Conservation (phyloP, 331 rosid genomes). For the Cucumis variabilis region DNA sequence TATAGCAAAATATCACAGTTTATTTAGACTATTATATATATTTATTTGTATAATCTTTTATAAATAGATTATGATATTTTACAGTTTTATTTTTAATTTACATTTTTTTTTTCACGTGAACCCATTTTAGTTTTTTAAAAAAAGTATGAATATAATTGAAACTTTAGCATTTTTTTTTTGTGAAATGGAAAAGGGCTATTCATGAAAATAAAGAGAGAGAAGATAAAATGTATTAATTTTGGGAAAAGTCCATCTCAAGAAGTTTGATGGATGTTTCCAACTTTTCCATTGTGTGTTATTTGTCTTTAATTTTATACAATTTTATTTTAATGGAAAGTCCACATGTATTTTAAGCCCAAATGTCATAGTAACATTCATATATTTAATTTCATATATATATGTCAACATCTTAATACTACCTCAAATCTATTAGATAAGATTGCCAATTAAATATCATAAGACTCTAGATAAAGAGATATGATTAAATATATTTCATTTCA, state of each 20-base stretch:
- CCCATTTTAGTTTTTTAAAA: neutral
- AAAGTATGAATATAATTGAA: neutral
- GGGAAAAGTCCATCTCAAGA: constrained; percentile 12
- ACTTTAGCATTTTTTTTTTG: neutral
- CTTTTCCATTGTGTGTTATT: neutral
- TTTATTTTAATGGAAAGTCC: neutral
- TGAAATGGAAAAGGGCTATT: neutral
- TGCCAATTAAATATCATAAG: neutral
- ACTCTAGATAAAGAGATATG: neutral
- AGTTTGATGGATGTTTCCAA: neutral
- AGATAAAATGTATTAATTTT: neutral
- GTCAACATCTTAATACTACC: neutral
- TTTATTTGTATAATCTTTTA: no score
- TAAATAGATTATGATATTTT: no score
- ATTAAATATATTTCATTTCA: neutral
- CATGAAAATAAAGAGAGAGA: neutral
- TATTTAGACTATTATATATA: no score
- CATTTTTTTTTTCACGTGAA: no score
- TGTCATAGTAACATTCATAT: no score
- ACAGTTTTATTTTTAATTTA: no score
- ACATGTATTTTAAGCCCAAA: neutral
- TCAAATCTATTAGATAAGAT: neutral
- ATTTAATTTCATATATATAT: no score
- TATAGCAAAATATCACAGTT: no score
- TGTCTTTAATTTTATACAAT: neutral